Base-by-base conservation (phyloP, 2,329 filamentous ascomycete species). In the Nemania sp. region DNA sequence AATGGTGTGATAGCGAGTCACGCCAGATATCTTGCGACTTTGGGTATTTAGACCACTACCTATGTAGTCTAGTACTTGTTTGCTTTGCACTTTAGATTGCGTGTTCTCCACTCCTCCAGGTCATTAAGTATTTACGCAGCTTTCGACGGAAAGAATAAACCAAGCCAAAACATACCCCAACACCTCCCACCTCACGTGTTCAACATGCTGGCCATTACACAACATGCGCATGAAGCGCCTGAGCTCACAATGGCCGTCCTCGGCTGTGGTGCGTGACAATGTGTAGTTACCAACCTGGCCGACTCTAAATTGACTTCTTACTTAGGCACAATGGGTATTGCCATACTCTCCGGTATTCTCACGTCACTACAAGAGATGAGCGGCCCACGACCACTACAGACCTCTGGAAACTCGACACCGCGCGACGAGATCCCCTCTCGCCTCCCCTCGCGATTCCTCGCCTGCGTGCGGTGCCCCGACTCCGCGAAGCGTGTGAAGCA, bases 331-430 rank as follows among this genome's bases (percentile, higher is more conserved):
- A 92, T 97, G 89, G 93, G 93, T 67, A 92, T 93, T 68, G 93
- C 93, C 66, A 94, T 97, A 73, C 87, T 97, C 65, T 90, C 88
- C 62, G 93, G 93, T 71, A 91, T 97, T 76, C 87, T 97, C 73
- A 84, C 88, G 68, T 92, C 92, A 11, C 86, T 96, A 52, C 82
- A 83, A 45, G 85, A 84, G 72, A 81, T 85, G 78, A 83, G 83
- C 62, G 82, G 79, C 26, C 81, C 81, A 58, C 81, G 80, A 71
- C 85, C 80, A 72, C 81, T 83, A 55, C 83, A 82, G 76, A 80
- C 77, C 58, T 82, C 84, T 2, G 80, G 82, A 67, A 77, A 79
- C 3, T 81, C 83, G 22, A 83, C 82, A 3, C 83, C 83, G 1
- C 74, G 76, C 55, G 82, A 85, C 47, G 84, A 85, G 62, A 73